Evolutionary conservation across 208 protist species (phyloP), one percentile per base, ranked within the genome.

Genomic region (Trypanosoma scelopori): DNA sequence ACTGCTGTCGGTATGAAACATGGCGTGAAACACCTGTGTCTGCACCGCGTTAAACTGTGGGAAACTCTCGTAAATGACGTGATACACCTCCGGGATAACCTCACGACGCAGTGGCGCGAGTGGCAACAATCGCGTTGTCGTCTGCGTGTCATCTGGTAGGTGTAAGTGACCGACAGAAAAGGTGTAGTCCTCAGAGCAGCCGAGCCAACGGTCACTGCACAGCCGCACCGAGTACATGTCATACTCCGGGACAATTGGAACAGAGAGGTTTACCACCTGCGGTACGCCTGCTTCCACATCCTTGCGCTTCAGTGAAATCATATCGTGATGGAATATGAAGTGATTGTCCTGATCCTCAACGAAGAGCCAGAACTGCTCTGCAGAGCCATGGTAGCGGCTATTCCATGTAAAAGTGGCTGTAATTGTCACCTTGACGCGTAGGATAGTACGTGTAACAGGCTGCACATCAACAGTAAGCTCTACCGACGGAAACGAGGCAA

Each of bases 31-130:
- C n/a, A 98, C 84, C 75, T 99, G 98, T 27, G 98, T 99, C 81
- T 99, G 99, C 48, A 99, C 91, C 30, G 98, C 91, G 84, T 99
- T 99, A 76, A 99, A 99, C 80, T 99, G 94, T 15, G 79, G 70
- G 78, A 99, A 99, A 20, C 65, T 57, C 43, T 97, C 93, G 35
- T 98, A 82, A 64, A 99, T 82, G 18, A 74, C 39, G 47, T 90
- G 81, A 70, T 93, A 91, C 55, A 85, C 79, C 60, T 93, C 73
- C 9, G 89, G 83, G 55, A 99, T 73, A 9, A 99, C 91, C 18
- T 84, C 73, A 28, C 97, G 63, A 28, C 91, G 84, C 32, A 99
- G 87, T 27, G 98, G 98, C 45, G 87, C 64, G 35, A 99, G 85
- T 58, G 97, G 89, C 1, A 99, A 81, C 48, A 99, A 80, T 42